Evolutionary conservation across 192 early-diverging fungal species (phyloP).

Genomic region (Diversispora epigaea): DNA sequence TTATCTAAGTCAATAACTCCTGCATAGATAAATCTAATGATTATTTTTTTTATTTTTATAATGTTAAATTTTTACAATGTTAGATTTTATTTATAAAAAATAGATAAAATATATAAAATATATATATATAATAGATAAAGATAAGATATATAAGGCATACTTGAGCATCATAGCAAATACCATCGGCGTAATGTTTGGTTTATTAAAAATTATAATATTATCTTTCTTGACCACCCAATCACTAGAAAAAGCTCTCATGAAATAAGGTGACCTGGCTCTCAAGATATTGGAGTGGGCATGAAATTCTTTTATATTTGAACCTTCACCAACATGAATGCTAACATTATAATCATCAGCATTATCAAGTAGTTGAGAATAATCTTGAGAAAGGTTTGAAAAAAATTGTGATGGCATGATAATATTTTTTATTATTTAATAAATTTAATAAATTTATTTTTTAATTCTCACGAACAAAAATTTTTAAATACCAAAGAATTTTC

Average conservation of each 20-base stretch:
- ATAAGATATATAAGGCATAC: not conserved
- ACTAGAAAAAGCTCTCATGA: constrained; percentile 10
- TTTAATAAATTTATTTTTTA: too few species aligned
- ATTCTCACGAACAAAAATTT: too few species aligned
- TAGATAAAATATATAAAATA: not conserved
- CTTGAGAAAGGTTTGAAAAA: constrained; percentile 5
- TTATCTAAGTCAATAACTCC: constrained; percentile 15
- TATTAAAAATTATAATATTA: constrained; percentile 7
- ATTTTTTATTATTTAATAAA: not conserved
- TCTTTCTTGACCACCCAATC: constrained; percentile 16
- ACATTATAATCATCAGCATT: constrained; percentile 18
- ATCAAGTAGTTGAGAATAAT: constrained; percentile 12
- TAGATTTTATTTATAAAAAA: too few species aligned
- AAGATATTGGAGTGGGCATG: constrained; percentile 17
- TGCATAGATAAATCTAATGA: constrained; percentile 13
- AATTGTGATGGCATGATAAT: not conserved
- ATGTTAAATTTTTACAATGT: too few species aligned
- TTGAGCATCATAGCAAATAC: constrained; percentile 22
- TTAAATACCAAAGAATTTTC: too few species aligned
- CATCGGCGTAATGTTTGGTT: constrained; percentile 21
- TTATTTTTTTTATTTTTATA: too few species aligned
- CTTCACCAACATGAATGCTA: constrained; percentile 19
- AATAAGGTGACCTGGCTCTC: constrained; percentile 16
- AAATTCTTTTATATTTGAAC: constrained; percentile 1
- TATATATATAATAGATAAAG: not conserved